Evolutionary conservation across 208 protist species (phyloP).

Genomic region (Blastocrithidia nonstop): DNA sequence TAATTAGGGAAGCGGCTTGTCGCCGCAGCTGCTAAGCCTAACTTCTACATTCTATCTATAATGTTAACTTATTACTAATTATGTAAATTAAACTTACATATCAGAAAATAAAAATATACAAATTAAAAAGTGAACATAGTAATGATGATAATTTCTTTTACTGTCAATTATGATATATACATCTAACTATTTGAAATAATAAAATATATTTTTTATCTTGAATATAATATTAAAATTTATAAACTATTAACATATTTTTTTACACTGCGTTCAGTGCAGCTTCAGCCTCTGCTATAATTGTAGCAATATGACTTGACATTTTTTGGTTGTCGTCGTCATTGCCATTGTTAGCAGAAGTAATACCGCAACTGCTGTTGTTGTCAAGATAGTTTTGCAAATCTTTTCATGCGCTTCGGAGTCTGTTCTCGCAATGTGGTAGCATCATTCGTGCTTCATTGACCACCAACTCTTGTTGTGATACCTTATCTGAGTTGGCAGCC

Average conservation of each 20-base stretch:
- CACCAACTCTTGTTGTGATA: conserved; percentile 61
- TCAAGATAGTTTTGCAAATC: conserved; percentile 50
- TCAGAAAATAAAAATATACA: not conserved
- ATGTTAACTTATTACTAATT: too few relatives aligned
- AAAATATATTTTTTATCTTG: too few relatives aligned
- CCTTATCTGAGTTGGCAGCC: conserved; percentile 19
- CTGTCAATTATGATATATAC: not conserved
- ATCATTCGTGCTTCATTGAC: conserved; percentile 64
- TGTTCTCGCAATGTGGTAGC: conserved; percentile 57
- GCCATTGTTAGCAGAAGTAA: conserved; percentile 5
- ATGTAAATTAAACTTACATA: too few relatives aligned
- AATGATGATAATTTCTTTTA: not conserved
- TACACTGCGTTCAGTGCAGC: not conserved
- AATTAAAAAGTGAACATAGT: not conserved
- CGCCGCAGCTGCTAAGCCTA: conserved; percentile 34
- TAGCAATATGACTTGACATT: not conserved
- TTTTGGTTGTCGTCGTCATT: not conserved
- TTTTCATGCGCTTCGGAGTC: conserved; percentile 24
- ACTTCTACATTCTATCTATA: conserved; percentile 9
- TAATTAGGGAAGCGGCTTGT: conserved; percentile 70
- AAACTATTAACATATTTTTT: not conserved
- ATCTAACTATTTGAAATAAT: too few relatives aligned
- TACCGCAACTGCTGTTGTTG: conserved; percentile 14
- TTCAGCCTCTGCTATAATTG: not conserved
- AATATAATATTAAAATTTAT: not conserved